phyloP scores from a whole-genome alignment of 257 asterid genomes.

The Buddleja alternifolia region DNA sequence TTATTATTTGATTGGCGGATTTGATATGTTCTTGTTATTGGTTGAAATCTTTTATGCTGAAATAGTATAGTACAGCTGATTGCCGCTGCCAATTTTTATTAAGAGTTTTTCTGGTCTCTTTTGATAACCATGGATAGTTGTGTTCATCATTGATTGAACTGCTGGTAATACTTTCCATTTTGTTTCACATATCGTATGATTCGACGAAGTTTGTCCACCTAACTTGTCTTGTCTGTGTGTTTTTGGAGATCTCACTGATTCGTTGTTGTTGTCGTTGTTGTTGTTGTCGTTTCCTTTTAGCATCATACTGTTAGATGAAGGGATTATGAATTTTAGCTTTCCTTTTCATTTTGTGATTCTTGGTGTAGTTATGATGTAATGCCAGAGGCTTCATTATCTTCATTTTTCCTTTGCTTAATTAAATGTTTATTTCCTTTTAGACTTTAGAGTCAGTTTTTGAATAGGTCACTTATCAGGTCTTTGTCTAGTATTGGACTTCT shows the following conservation, averaged over 20 bases:
- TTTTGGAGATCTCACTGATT: neutral
- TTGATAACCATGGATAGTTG: slow-evolving; percentile 14
- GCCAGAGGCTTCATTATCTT: too few species aligned
- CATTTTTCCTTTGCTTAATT: too few species aligned
- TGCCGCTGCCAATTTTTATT: slow-evolving; percentile 14
- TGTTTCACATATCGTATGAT: neutral
- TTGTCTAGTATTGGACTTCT: too few species aligned
- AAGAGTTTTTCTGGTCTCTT: slow-evolving; percentile 11
- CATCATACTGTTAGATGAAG: slow-evolving; percentile 3
- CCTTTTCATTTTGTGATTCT: neutral
- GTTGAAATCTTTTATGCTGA: neutral
- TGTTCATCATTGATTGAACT: slow-evolving; percentile 5
- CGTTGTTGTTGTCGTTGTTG: neutral
- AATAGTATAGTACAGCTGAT: slow-evolving; percentile 17
- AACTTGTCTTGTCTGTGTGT: neutral
- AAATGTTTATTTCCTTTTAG: too few species aligned
- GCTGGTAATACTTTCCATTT: neutral
- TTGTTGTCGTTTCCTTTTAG: neutral
- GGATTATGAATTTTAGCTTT: neutral
- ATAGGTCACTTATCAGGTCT: too few species aligned
- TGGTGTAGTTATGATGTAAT: neutral
- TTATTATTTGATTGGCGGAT: slow-evolving; percentile 28
- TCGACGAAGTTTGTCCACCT: neutral
- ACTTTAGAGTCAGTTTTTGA: too few species aligned
- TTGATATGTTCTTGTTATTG: slow-evolving; percentile 18